Evolutionary conservation across 2,329 filamentous ascomycete species (phyloP).

Genomic region (Aureobasidium sp.): DNA sequence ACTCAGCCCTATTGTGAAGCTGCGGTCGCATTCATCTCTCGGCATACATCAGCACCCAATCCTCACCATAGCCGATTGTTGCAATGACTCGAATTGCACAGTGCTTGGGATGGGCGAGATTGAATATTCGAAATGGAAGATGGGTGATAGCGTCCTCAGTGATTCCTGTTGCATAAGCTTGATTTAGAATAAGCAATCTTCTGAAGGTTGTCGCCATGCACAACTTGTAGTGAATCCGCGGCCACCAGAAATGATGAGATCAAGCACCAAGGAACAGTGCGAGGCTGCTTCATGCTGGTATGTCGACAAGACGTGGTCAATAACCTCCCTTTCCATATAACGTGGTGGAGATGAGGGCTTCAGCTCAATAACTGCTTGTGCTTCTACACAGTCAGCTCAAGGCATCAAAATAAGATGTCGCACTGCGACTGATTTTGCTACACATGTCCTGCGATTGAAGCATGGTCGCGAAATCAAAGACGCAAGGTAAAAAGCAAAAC

Average conservation of each 20-base stretch:
- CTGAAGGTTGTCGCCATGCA: neutral
- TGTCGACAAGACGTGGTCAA: neutral
- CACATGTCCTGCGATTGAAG: neutral
- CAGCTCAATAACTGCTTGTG: neutral
- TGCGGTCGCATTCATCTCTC: neutral
- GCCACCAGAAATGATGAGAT: neutral
- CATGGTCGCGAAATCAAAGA: neutral
- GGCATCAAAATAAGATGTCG: neutral
- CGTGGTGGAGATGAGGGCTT: neutral
- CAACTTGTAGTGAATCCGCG: neutral
- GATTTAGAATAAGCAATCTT: neutral
- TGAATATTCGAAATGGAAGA: neutral
- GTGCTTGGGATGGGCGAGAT: neutral
- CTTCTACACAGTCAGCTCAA: neutral
- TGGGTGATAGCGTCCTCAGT: neutral
- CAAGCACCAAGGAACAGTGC: neutral
- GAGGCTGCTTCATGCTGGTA: neutral
- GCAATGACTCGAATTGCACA: neutral
- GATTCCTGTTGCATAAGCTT: neutral
- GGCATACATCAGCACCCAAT: neutral
- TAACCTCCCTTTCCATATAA: neutral
- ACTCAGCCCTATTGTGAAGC: neutral
- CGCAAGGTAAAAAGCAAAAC: neutral
- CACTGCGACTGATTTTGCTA: neutral
- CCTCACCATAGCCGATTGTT: neutral